Evolutionary conservation across 176 grass and related monocot species (phyloP).

Genomic region (Carex myosuroides): DNA sequence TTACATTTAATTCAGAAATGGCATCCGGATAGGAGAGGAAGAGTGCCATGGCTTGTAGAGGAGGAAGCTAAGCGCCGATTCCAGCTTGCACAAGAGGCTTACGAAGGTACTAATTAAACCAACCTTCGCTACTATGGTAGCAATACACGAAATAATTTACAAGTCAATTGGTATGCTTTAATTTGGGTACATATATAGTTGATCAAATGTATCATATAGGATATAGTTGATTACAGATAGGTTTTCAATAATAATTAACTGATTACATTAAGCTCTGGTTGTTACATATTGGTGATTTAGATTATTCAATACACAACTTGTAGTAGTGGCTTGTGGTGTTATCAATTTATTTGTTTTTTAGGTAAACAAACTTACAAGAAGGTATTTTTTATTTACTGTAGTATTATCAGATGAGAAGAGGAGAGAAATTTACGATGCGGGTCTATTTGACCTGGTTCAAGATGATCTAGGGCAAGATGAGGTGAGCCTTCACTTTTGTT

Average conservation of each 20-base stretch:
- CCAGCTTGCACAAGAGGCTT: constrained; percentile 80
- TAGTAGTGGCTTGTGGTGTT: neutral
- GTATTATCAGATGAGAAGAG: constrained; percentile 72
- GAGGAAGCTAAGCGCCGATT: constrained; percentile 74
- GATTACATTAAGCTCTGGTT: neutral
- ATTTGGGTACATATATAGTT: neutral
- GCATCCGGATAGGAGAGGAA: constrained; percentile 68
- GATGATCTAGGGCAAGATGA: constrained; percentile 60
- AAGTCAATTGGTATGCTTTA: neutral
- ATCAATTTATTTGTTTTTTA: neutral
- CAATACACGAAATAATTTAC: too few species aligned
- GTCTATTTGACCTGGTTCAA: constrained; percentile 51
- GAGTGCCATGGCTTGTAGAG: constrained; percentile 42
- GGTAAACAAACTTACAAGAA: neutral
- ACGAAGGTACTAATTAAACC: constrained; percentile 45
- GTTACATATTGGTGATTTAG: neutral
- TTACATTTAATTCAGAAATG: constrained; percentile 40
- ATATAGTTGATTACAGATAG: neutral
- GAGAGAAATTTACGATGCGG: constrained; percentile 58
- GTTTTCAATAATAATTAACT: neutral
- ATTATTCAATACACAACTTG: neutral
- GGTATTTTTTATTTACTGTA: constrained; percentile 10
- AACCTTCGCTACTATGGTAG: too few species aligned
- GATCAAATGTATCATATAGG: neutral
- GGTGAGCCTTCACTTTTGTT: constrained; percentile 16